These are phyloP conservation scores for Triticum monococcum DNA, from an alignment of 176 grass and related monocot genomes.

Conservation along the genomic window DNA sequence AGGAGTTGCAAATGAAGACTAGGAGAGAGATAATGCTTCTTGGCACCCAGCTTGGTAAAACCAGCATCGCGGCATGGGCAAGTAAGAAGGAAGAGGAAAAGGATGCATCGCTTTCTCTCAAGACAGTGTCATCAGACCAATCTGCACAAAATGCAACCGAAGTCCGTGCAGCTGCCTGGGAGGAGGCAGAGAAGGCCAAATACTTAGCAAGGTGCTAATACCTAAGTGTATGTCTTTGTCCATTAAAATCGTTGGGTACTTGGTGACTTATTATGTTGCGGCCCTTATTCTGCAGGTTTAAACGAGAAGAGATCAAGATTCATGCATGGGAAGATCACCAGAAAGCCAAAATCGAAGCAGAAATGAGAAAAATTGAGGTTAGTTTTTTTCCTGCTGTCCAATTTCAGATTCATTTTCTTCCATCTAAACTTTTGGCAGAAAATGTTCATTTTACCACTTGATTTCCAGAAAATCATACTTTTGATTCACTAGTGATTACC, in stretches of 20 bases:
- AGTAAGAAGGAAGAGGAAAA: conserved; percentile 92
- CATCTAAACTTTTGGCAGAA: background rate
- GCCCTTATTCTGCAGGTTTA: conserved; percentile 52
- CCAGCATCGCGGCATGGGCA: conserved; percentile 89
- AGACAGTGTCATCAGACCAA: conserved; percentile 46
- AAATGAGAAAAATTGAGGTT: conserved; percentile 96
- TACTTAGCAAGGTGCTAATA: conserved; percentile 70
- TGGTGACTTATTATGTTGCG: conserved; percentile 2
- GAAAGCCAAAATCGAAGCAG: conserved; percentile 97
- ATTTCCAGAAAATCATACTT: background rate
- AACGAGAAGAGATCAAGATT: conserved; percentile 95
- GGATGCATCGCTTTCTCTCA: conserved; percentile 57
- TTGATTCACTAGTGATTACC: too few relatives aligned
- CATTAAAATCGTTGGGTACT: background rate
- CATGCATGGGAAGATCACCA: conserved; percentile 98
- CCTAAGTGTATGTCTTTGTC: background rate
- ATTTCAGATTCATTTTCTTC: background rate
- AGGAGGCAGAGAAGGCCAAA: conserved; percentile 91
- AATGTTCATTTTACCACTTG: background rate
- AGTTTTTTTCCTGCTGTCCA: background rate
- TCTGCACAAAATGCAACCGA: conserved; percentile 53
- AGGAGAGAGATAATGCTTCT: conserved; percentile 95
- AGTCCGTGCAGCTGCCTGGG: conserved; percentile 76
- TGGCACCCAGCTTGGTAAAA: conserved; percentile 89
- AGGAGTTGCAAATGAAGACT: conserved; percentile 73